Conservation (phyloP, 2,329 filamentous ascomycete species). For the Fusarium citri region DNA sequence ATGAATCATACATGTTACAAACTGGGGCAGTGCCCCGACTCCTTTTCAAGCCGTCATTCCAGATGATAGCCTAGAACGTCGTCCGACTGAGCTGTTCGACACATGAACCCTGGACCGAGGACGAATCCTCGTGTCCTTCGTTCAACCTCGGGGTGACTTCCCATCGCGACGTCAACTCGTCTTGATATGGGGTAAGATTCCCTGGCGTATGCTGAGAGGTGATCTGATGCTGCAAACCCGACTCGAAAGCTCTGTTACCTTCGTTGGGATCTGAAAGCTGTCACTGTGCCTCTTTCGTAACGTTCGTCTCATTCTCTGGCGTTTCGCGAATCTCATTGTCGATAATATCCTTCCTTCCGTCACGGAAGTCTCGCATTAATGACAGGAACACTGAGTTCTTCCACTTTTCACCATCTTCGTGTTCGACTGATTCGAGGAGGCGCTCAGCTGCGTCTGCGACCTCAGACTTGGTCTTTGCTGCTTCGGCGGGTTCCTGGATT, state of each 20-base stretch:
- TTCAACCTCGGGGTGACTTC: conserved; percentile 5
- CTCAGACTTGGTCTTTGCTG: conserved; percentile 49
- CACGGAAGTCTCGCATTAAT: conserved; percentile 59
- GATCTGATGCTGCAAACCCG: neutral
- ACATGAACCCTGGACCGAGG: conserved; percentile 34
- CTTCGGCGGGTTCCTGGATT: conserved; percentile 27
- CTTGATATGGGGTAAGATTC: conserved; percentile 21
- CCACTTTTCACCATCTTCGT: conserved; percentile 60
- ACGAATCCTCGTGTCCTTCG: neutral
- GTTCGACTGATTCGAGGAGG: conserved; percentile 57
- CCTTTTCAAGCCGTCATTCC: neutral
- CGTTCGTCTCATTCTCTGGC: conserved; percentile 23
- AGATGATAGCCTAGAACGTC: conserved; percentile 31
- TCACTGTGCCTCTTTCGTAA: conserved; percentile 33
- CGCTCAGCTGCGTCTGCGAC: conserved; percentile 58
- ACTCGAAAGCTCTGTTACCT: neutral
- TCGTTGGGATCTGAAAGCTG: neutral
- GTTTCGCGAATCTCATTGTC: conserved; percentile 55
- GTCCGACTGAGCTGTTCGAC: conserved; percentile 41
- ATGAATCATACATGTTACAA: neutral
- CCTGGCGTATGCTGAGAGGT: neutral
- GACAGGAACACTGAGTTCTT: conserved; percentile 59
- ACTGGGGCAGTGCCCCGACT: neutral
- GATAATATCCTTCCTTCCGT: conserved; percentile 58
- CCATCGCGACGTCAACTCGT: conserved; percentile 35